Evolutionary conservation across 169 alveolate species (phyloP).

Genomic region (Cyclospora cayetanensis): DNA sequence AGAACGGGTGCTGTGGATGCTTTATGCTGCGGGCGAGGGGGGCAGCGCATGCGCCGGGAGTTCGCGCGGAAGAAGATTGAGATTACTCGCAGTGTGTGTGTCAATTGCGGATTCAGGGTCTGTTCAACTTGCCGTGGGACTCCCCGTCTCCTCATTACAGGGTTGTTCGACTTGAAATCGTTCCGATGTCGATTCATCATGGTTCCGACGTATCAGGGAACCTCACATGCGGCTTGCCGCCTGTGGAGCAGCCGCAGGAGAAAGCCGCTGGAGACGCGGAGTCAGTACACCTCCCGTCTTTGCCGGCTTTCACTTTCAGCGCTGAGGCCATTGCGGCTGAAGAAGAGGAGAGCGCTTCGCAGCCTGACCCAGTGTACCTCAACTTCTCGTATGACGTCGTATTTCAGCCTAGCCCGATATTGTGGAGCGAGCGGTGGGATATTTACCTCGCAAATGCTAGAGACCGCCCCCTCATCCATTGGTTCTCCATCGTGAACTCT

Average conservation of each 20-base stretch:
- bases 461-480: constrained; percentile 83
- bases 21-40: too few relatives aligned
- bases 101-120: too few relatives aligned
- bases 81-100: too few relatives aligned
- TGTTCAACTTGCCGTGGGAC: constrained; percentile 1
- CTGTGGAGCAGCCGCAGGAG: background rate
- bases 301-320: constrained; percentile 34
- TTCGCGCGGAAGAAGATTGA: too few relatives aligned
- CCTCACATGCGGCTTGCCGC: constrained; percentile 23
- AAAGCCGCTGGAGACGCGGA: constrained; percentile 15
- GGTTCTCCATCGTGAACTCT: constrained; percentile 90
- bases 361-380: constrained; percentile 21
- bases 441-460: constrained; percentile 81
- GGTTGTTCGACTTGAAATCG: constrained; percentile 84
- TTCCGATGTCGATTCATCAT: constrained; percentile 74
- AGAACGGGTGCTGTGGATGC: too few relatives aligned
- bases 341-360: background rate
- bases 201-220: constrained; percentile 1
- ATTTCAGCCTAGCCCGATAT: constrained; percentile 80
- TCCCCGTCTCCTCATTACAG: constrained; percentile 56
- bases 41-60: too few relatives aligned
- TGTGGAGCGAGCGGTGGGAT: constrained; percentile 89
- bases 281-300: constrained; percentile 41
- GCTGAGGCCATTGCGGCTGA: background rate
- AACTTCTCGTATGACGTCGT: constrained; percentile 86